phyloP scores from a whole-genome alignment of 2,329 filamentous ascomycete species.

The Ilyonectria robusta region DNA sequence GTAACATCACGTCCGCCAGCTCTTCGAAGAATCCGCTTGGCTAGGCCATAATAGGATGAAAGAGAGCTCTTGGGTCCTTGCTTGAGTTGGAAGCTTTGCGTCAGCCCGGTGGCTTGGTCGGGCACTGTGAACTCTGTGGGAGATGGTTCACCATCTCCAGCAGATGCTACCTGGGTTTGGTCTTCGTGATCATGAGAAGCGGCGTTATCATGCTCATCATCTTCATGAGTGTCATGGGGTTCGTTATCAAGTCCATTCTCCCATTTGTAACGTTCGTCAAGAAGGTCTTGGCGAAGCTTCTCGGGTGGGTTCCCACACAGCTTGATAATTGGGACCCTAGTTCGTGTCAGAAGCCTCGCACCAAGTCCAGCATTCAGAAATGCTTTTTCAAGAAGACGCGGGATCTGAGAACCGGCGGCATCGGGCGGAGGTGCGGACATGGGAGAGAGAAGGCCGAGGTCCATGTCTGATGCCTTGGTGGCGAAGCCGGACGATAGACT shows the following conservation, averaged over 20 bases:
- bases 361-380: slow-evolving; percentile 81
- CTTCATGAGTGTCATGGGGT: slow-evolving; percentile 52
- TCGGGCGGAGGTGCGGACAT: slow-evolving; percentile 69
- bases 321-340: slow-evolving; percentile 89
- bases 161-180: slow-evolving; percentile 14
- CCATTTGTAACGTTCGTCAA: slow-evolving; percentile 79
- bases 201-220: slow-evolving; percentile 52
- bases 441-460: slow-evolving; percentile 82
- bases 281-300: slow-evolving; percentile 72
- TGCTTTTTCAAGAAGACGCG: slow-evolving; percentile 81
- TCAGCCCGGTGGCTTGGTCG: slow-evolving; percentile 27
- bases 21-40: slow-evolving; percentile 65
- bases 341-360: slow-evolving; percentile 82
- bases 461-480: slow-evolving; percentile 91
- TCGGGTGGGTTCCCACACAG: slow-evolving; percentile 80
- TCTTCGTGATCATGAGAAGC: slow-evolving; percentile 42
- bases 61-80: slow-evolving; percentile 61
- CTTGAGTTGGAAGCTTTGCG: slow-evolving; percentile 52
- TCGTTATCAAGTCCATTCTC: slow-evolving; percentile 68
- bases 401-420: slow-evolving; percentile 73
- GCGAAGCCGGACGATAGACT: slow-evolving; percentile 89
- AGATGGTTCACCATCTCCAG: slow-evolving; percentile 23
- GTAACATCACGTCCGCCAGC: slow-evolving; percentile 66
- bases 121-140: slow-evolving; percentile 42
- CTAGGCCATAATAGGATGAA: slow-evolving; percentile 61